Conservation (phyloP, 2,329 filamentous ascomycete species). For the Davidsoniella neocaledoniae region DNA sequence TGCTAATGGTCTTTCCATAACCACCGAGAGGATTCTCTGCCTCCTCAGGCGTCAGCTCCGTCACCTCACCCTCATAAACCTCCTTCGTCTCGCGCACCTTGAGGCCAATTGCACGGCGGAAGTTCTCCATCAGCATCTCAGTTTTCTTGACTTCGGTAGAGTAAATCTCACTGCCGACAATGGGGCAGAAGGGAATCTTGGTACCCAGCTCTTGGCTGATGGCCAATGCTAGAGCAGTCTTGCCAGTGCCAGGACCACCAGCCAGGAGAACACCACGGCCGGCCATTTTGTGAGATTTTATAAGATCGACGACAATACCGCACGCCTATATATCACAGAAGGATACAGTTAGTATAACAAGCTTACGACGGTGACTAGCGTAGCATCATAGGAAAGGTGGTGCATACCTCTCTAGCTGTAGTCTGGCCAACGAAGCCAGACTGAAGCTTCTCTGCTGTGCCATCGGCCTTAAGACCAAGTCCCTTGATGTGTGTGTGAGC, state of each 20-base stretch:
- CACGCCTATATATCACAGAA: slow-evolving; percentile 46
- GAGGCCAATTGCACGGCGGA: slow-evolving; percentile 85
- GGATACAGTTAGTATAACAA: neutral
- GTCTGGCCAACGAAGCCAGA: slow-evolving; percentile 83
- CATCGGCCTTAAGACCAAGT: slow-evolving; percentile 71
- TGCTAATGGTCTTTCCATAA: slow-evolving; percentile 95
- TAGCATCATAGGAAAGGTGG: no score
- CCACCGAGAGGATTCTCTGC: slow-evolving; percentile 92
- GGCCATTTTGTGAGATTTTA: slow-evolving; percentile 94
- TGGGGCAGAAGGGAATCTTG: slow-evolving; percentile 96
- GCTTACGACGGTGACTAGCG: no score
- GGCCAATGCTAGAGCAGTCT: slow-evolving; percentile 87
- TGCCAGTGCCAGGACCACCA: slow-evolving; percentile 88
- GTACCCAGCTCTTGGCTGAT: slow-evolving; percentile 95
- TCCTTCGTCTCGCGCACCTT: slow-evolving; percentile 98
- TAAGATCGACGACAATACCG: slow-evolving; percentile 88
- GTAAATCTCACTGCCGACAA: slow-evolving; percentile 96
- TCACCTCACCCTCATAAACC: slow-evolving; percentile 97
- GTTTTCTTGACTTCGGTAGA: slow-evolving; percentile 99
- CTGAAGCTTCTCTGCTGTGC: slow-evolving; percentile 61
- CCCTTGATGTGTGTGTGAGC: slow-evolving; percentile 97
- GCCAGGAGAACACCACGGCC: slow-evolving; percentile 85
- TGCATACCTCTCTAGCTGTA: slow-evolving; percentile 65
- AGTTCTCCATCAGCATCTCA: slow-evolving; percentile 98
- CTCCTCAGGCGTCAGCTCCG: slow-evolving; percentile 92